Base-by-base conservation (phyloP, 768 basidiomycete genomes). In the Tricholoma bakamatsutake region DNA sequence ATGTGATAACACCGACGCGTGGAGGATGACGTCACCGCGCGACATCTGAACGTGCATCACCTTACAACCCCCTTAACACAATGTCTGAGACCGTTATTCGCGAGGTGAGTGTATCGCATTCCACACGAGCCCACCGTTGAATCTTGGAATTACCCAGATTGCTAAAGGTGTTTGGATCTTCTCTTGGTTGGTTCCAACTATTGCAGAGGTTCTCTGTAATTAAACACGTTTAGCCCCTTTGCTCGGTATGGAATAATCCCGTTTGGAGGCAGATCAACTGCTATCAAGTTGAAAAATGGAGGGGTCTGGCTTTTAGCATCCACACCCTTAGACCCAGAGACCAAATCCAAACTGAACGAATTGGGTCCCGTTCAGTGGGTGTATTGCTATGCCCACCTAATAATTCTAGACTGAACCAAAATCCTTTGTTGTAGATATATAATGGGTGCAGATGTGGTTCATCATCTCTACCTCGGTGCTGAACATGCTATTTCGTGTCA, bases 261-360 rank as follows among this genome's bases (percentile, higher is more conserved):
- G 8, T 71, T 90, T 35, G 91, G 92, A 0, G 90, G 90, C 15
- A 75, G 92, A 47, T 83, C 87, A 9, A 93, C 90, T 0, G 91
- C 90, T 1, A 74, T 93, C 63, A 83, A 77, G 68, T 74, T 93
- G 28, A 68, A 67, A 42, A 77, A 76, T 35, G 82, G 84, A 40
- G 82, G 78, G 27, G 82, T 93, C 31, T 93, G 87, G 81, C 76
- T 93, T 12, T 74, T 90, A 28, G 90, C 87, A 0, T 90, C 88
- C 3, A 85, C 85, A 3, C 85, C 87, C 1, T 71, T 89, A 47
- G 79, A 80, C 24, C 71, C 73, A 8, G 80, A 81, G 21, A 90
- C 87, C 2, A 84, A 84, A 63, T 59, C 68, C 4, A 83, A 80
- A 51, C 68, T 90, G 4, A 74, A 80, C 46, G 74, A 78, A 34